These are phyloP conservation scores for Eimeria acervulina DNA, from an alignment of 169 alveolate genomes.

Conservation along the genomic window DNA sequence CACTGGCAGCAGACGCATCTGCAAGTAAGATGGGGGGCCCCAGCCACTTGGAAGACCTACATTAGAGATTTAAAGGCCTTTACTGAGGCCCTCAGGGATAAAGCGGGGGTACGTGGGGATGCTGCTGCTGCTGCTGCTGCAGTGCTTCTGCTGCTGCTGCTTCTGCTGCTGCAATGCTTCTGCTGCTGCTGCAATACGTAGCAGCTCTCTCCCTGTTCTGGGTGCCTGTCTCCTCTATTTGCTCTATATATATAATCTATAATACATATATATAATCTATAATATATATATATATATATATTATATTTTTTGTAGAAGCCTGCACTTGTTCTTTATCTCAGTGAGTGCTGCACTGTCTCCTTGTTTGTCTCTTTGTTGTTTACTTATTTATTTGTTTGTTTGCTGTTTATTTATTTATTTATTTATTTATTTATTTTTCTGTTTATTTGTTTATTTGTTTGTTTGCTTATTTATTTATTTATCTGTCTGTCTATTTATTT, in stretches of 20 bases:
- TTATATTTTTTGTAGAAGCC: too few species aligned
- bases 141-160: not conserved
- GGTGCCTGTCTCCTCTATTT: not conserved
- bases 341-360: too few species aligned
- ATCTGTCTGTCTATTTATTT: too few species aligned
- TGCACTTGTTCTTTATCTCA: too few species aligned
- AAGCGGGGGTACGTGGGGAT: conserved; percentile 7
- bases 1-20: conserved; percentile 32
- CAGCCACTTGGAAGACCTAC: conserved; percentile 9
- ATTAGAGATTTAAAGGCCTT: not conserved
- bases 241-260: too few species aligned
- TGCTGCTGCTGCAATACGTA: not conserved
- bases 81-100: conserved; percentile 4
- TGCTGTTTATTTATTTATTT: too few species aligned
- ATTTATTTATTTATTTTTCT: too few species aligned
- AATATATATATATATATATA: too few species aligned
- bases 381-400: too few species aligned
- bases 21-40: conserved; percentile 12
- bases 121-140: not conserved
- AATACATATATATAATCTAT: too few species aligned
- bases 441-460: too few species aligned
- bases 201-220: not conserved
- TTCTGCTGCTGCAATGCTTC: not conserved
- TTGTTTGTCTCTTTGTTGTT: not conserved
- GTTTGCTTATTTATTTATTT: too few species aligned